Base-by-base conservation (phyloP, 2,329 filamentous ascomycete genomes). In the Exophiala lecanii-corni region DNA sequence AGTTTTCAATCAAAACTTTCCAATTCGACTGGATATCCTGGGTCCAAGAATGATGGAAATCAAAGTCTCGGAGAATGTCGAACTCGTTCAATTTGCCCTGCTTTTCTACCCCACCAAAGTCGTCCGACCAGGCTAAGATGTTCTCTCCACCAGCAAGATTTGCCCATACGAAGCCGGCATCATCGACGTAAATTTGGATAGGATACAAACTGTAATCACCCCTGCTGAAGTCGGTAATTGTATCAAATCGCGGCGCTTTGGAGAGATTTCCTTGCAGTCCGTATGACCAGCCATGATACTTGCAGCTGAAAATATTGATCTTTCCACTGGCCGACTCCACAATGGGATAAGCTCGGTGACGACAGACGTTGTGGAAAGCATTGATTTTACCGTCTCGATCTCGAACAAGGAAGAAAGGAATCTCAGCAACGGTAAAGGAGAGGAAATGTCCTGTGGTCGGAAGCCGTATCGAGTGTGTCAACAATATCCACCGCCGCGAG, bases 241-340 rank as follows among this genome's bases (percentile, higher is more conserved):
- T 68, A 32, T 79, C 68, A 54, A 78, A 82, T 2, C 72, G 68
- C 0, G 78, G 78, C 2, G 78, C 78, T 57, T 81, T 81, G 17
- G 77, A 72, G 2, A 81, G 66, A 40, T 74, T 73, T 9, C 78
- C 79, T 21, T 67, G 69, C 1, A 78, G 63, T 23, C 76, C 73
- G 48, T 81, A 82, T 2, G 75, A 78, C 78, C 78, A 82, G 33
- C 77, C 77, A 55, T 81, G 78, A 54, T 82, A 82, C 47, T 73
- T 73, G 66, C 78, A 82, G 0, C 72, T 66, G 25, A 82, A 68
- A 26, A 81, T 71, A 51, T 62, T 53, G 6, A 39, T 28, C 2
- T 37, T 30, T 4, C 52, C 54, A 18, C 51, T 23, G 13, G 50
- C 19, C 19, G 30, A 39, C 9, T 39, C 67, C 9, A 79, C 74